Conservation (phyloP, 2,329 filamentous ascomycete genomes). For the Bipolaris victoriae region DNA sequence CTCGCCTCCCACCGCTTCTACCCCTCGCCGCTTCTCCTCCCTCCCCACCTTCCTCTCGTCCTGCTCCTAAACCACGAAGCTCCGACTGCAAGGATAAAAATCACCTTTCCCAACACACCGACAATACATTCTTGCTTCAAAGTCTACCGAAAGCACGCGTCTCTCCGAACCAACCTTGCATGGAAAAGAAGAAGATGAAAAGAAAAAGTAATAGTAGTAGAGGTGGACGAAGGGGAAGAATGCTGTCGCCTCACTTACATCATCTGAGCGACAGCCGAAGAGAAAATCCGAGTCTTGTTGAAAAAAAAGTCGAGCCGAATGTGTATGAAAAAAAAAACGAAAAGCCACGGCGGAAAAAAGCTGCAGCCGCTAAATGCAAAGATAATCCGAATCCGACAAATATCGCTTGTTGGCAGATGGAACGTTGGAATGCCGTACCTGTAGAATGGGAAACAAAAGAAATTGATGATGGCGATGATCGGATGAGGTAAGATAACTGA, state of each 20-base stretch:
- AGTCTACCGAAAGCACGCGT: not conserved
- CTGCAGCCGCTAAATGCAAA: constrained; percentile 6
- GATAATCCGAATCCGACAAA: not conserved
- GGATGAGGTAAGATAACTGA: not conserved
- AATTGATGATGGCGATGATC: not conserved
- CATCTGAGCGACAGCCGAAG: not conserved
- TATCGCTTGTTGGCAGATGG: not conserved
- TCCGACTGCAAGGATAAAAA: not conserved
- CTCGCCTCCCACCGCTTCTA: not conserved
- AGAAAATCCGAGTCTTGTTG: not conserved
- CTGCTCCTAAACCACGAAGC: not conserved
- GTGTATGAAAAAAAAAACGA: not conserved
- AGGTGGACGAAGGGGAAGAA: not conserved
- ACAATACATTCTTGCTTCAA: not conserved
- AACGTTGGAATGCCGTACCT: constrained; percentile 5
- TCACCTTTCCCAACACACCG: too few species aligned
- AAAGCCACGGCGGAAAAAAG: not conserved
- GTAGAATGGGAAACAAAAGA: constrained; percentile 4
- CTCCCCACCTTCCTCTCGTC: not conserved
- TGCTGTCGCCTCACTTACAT: not conserved
- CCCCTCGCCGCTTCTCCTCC: not conserved
- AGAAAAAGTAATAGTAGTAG: not conserved
- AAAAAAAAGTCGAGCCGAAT: not conserved
- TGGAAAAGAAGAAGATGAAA: not conserved
- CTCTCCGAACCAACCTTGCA: not conserved